These are phyloP conservation scores for Cornus suecica DNA, from an alignment of 148 eudicot species.

Conservation along the genomic window DNA sequence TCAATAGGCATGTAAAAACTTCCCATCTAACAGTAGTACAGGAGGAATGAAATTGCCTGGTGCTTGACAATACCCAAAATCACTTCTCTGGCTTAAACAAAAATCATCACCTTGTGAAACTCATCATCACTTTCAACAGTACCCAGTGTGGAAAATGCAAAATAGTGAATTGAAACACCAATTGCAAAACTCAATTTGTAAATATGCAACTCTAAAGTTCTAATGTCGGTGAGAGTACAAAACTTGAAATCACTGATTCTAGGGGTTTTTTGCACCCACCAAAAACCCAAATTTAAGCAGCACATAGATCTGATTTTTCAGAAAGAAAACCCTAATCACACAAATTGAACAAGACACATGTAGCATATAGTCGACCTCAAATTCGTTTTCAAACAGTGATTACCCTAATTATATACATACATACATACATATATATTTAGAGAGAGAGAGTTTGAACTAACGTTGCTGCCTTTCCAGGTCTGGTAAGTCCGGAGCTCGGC, in stretches of 20 bases:
- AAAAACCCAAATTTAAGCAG: background rate
- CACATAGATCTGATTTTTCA: background rate
- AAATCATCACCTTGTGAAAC: background rate
- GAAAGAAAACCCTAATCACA: conserved; percentile 5
- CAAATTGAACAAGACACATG: no score
- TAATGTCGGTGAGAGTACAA: background rate
- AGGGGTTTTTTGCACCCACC: background rate
- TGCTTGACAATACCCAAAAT: background rate
- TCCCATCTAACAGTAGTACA: background rate
- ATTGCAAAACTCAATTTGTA: background rate
- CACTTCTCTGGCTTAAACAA: background rate
- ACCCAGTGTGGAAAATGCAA: background rate
- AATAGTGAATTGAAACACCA: background rate
- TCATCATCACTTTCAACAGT: background rate
- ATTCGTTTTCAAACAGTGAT: background rate
- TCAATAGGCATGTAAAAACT: background rate
- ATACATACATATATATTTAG: no score
- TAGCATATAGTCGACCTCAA: background rate
- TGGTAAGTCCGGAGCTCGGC: conserved; percentile 26
- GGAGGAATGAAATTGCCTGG: background rate
- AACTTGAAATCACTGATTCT: background rate
- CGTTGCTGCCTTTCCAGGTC: conserved; percentile 52
- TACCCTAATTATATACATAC: background rate
- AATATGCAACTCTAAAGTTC: background rate
- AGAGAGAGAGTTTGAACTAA: conserved; percentile 8